phyloP scores from a whole-genome alignment of 225 moss, liverwort and hornwort species.

The Polytrichum formosum region DNA sequence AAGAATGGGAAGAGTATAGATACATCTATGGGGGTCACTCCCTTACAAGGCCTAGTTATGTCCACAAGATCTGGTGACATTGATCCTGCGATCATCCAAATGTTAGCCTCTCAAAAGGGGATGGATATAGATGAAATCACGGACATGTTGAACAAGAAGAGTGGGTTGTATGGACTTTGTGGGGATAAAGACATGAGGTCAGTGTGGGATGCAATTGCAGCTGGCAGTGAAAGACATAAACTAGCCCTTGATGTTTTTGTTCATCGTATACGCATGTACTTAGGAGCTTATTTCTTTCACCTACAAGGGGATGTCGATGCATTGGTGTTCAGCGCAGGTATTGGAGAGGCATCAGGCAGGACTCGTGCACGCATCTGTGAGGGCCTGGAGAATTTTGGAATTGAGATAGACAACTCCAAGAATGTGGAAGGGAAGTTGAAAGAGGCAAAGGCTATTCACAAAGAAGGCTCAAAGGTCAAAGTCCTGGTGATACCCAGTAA shows the following conservation, averaged over 20 bases:
- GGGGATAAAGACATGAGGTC: conserved; percentile 81
- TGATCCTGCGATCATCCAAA: conserved; percentile 73
- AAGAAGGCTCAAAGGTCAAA: conserved; percentile 57
- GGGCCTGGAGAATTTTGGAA: conserved; percentile 71
- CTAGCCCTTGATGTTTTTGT: conserved; percentile 72
- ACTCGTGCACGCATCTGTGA: conserved; percentile 70
- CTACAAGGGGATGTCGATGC: conserved; percentile 80
- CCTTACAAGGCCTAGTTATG: conserved; percentile 85
- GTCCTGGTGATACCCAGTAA: conserved; percentile 84
- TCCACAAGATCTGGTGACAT: conserved; percentile 89
- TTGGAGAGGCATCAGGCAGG: conserved; percentile 70
- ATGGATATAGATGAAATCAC: conserved; percentile 55
- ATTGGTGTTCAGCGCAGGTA: conserved; percentile 84
- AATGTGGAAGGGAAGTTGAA: conserved; percentile 59
- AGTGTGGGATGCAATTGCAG: conserved; percentile 62
- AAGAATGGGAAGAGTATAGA: conserved; percentile 73
- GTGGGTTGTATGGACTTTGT: conserved; percentile 81
- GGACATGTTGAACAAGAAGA: conserved; percentile 74
- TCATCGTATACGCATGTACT: conserved; percentile 70
- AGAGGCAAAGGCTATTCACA: conserved; percentile 70
- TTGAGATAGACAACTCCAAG: conserved; percentile 51
- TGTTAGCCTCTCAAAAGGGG: conserved; percentile 63
- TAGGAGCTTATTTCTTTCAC: conserved; percentile 82
- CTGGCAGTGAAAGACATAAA: conserved; percentile 62
- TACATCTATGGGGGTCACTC: conserved; percentile 92